These are phyloP conservation scores for Tolypocladium sp. DNA, from an alignment of 2,329 filamentous ascomycete genomes.

Conservation along the genomic window DNA sequence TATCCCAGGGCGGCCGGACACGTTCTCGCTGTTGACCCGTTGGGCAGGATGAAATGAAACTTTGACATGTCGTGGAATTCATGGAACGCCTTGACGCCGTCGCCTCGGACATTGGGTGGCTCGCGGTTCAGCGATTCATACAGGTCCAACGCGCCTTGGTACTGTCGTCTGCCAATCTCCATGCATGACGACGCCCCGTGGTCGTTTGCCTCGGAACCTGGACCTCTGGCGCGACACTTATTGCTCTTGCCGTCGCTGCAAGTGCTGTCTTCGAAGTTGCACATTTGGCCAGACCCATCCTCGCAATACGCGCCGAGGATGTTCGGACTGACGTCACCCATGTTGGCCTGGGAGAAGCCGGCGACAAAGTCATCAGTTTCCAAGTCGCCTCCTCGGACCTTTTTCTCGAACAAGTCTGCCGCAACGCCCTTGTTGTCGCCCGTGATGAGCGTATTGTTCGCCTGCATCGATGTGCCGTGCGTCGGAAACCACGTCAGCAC, in stretches of 20 bases:
- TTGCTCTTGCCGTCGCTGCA: slow-evolving; percentile 60
- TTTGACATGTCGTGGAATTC: slow-evolving; percentile 70
- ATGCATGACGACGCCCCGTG: slow-evolving; percentile 67
- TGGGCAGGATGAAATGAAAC: slow-evolving; percentile 62
- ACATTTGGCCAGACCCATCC: slow-evolving; percentile 64
- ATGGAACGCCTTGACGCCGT: slow-evolving; percentile 68
- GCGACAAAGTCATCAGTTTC: slow-evolving; percentile 67
- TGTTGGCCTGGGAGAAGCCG: slow-evolving; percentile 85
- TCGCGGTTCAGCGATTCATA: slow-evolving; percentile 41
- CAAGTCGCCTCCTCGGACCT: slow-evolving; percentile 43
- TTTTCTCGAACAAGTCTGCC: slow-evolving; percentile 71
- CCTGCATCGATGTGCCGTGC: slow-evolving; percentile 81
- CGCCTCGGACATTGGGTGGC: slow-evolving; percentile 46
- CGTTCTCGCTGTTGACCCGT: slow-evolving; percentile 61
- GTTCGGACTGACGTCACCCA: slow-evolving; percentile 86
- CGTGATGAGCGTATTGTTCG: slow-evolving; percentile 81
- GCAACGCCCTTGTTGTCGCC: slow-evolving; percentile 94
- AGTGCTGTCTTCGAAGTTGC: slow-evolving; percentile 73
- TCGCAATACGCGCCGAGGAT: slow-evolving; percentile 82
- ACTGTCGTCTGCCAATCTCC: slow-evolving; percentile 64
- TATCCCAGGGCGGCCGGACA: slow-evolving; percentile 83
- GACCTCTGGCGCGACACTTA: slow-evolving; percentile 62
- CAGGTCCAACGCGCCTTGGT: slow-evolving; percentile 38
- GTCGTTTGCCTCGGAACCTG: slow-evolving; percentile 55
- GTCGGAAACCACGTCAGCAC: slow-evolving; percentile 84